These are phyloP conservation scores for Monosporascus sp. DNA, from an alignment of 2,329 filamentous ascomycete species.

Conservation along the genomic window DNA sequence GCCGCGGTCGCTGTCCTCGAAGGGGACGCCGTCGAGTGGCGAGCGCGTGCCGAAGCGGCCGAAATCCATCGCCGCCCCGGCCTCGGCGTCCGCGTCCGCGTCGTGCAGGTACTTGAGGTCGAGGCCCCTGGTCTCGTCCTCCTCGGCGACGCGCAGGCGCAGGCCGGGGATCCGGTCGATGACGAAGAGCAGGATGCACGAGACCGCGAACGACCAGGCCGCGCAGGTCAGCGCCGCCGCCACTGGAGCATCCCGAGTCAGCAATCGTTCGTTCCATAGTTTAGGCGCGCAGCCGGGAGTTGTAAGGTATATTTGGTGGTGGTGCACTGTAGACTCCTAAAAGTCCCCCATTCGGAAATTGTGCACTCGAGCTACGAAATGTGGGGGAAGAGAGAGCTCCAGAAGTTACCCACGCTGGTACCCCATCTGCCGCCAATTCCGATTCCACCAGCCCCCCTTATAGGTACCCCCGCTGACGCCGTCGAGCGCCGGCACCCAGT, in stretches of 20 bases:
- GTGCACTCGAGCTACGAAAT: too few relatives aligned
- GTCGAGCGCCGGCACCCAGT: conserved; percentile 44
- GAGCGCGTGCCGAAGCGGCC: background rate
- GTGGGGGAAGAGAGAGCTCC: too few relatives aligned
- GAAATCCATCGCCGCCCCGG: background rate
- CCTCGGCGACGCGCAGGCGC: conserved; percentile 49
- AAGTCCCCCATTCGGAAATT: too few relatives aligned
- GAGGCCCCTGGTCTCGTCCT: conserved; percentile 49
- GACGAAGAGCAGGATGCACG: conserved; percentile 47
- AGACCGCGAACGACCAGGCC: conserved; percentile 49
- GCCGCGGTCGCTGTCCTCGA: background rate
- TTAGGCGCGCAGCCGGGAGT: too few relatives aligned
- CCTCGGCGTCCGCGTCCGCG: conserved; percentile 25
- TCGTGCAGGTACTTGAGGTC: conserved; percentile 46
- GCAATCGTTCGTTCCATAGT: too few relatives aligned
- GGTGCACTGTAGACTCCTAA: too few relatives aligned
- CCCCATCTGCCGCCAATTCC: conserved; percentile 50
- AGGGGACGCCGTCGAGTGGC: conserved; percentile 1
- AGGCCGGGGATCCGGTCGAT: conserved; percentile 55
- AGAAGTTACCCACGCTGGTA: conserved; percentile 33
- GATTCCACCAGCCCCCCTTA: conserved; percentile 45
- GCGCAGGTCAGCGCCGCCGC: conserved; percentile 53
- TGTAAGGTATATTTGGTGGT: too few relatives aligned
- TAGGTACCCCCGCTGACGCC: conserved; percentile 40
- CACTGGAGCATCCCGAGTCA: conserved; percentile 17